phyloP scores from a whole-genome alignment of 495 filamentous ascomycete genomes.

The Melanomma pulvis-pyrius region DNA sequence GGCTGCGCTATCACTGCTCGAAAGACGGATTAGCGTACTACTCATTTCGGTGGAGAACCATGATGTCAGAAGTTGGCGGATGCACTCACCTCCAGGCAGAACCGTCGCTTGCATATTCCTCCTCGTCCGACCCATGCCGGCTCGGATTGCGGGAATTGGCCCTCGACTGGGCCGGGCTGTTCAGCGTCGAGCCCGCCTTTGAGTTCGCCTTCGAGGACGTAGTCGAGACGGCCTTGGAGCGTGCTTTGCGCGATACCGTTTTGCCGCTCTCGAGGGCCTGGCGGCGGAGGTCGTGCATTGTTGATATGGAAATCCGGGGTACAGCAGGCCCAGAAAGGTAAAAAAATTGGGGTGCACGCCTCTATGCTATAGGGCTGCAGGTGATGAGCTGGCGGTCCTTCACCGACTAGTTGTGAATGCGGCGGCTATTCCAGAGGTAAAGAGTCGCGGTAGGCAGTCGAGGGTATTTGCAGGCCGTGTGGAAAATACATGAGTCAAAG shows the following conservation, averaged over 20 bases:
- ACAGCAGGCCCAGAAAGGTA: neutral
- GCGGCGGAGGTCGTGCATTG: conserved; percentile 80
- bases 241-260: conserved; percentile 89
- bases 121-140: conserved; percentile 73
- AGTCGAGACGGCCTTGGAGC: conserved; percentile 68
- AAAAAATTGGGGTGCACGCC: neutral
- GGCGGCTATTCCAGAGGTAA: conserved; percentile 30
- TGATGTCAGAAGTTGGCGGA: conserved; percentile 20
- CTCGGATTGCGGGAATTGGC: conserved; percentile 47
- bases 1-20: conserved; percentile 35
- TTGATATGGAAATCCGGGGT: conserved; percentile 31
- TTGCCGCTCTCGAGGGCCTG: conserved; percentile 86
- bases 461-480: conserved; percentile 17
- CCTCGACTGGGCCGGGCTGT: conserved; percentile 65
- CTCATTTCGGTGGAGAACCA: conserved; percentile 1
- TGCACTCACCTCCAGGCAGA: conserved; percentile 66
- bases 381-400: conserved; percentile 27
- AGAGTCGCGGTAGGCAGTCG: conserved; percentile 30
- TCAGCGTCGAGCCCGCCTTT: conserved; percentile 61
- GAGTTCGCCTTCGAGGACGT: conserved; percentile 66
- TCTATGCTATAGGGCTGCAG: conserved; percentile 24
- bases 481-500: conserved; percentile 34
- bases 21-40: conserved; percentile 25
- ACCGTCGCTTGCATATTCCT: conserved; percentile 71
- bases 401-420: conserved; percentile 17